Evolutionary conservation across 139 green algal species (phyloP).

Genomic region (Chlamydomonas schloesseri): DNA sequence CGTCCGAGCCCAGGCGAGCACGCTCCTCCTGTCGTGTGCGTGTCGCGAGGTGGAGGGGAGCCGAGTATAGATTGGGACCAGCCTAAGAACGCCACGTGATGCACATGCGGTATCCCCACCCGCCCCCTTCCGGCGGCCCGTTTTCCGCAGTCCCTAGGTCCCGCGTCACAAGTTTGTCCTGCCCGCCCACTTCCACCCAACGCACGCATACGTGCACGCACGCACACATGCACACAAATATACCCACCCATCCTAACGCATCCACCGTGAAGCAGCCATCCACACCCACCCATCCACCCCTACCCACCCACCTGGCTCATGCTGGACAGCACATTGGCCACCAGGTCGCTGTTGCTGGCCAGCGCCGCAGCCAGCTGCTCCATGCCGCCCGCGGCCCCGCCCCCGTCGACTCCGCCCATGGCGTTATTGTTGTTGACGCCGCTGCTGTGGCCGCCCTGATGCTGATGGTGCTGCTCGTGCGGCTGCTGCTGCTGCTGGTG

Average conservation of each 20-base stretch:
- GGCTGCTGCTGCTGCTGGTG: neutral
- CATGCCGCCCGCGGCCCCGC: neutral
- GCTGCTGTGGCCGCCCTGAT: neutral
- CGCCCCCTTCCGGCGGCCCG: too few relatives aligned
- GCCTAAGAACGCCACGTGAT: too few relatives aligned
- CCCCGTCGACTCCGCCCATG: neutral
- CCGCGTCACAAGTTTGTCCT: too few relatives aligned
- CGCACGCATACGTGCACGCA: too few relatives aligned
- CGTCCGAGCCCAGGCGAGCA: conserved; percentile 26
- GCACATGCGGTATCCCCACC: too few relatives aligned
- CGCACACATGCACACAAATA: too few relatives aligned
- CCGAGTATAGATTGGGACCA: too few relatives aligned
- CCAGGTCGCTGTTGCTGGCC: conserved; percentile 25
- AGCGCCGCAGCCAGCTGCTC: conserved; percentile 43
- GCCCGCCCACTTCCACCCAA: too few relatives aligned
- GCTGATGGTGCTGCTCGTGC: neutral
- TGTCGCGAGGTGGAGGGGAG: too few relatives aligned
- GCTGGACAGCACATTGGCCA: conserved; percentile 35
- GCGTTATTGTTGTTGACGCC: neutral
- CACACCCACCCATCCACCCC: neutral
- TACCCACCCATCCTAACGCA: too few relatives aligned
- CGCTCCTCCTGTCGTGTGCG: conserved; percentile 25
- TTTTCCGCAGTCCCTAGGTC: too few relatives aligned
- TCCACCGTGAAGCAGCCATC: too few relatives aligned
- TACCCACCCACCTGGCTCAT: conserved; percentile 35